Evolutionary conservation across 345 rosid genomes (phyloP).

Genomic region (Toxicodendron radicans): DNA sequence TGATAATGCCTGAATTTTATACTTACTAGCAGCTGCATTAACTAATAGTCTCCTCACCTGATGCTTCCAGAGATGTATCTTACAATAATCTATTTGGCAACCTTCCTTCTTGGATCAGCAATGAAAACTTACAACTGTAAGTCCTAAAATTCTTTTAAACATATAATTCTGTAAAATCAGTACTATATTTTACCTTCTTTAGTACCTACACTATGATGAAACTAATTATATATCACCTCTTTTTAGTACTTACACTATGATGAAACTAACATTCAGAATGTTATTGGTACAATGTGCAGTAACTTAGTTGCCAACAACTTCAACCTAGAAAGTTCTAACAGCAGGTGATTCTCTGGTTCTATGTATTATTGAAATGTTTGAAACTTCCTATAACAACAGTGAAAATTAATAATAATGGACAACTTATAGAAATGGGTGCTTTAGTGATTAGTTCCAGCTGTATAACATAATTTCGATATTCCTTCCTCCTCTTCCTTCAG

Average conservation of each 20-base stretch:
- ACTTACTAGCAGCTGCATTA: too few relatives aligned
- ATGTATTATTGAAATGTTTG: background rate
- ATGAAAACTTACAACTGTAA: conserved; percentile 47
- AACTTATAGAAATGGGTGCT: too few relatives aligned
- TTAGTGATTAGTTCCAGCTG: conserved; percentile 33
- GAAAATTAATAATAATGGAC: background rate
- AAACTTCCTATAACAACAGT: conserved; percentile 3
- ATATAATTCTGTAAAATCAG: too few relatives aligned
- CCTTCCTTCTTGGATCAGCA: conserved; percentile 67
- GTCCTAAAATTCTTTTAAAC: conserved; percentile 11
- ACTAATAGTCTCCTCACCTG: background rate
- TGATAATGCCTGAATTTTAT: too few relatives aligned
- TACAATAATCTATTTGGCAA: conserved; percentile 62
- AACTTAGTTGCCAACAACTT: conserved; percentile 75
- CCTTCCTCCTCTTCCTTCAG: conserved; percentile 39
- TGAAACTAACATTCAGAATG: conserved; percentile 6
- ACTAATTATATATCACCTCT: background rate
- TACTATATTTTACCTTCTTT: too few relatives aligned
- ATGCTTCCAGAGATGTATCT: conserved; percentile 62
- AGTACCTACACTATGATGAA: background rate
- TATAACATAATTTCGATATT: background rate
- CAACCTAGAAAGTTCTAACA: conserved; percentile 37
- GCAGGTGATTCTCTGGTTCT: conserved; percentile 36
- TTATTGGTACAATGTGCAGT: conserved; percentile 39
- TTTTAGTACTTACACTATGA: background rate